Evolutionary conservation across 2,329 filamentous ascomycete species (phyloP), one percentile per base, ranked within the genome.

Genomic region (Fusarium marasasianum): DNA sequence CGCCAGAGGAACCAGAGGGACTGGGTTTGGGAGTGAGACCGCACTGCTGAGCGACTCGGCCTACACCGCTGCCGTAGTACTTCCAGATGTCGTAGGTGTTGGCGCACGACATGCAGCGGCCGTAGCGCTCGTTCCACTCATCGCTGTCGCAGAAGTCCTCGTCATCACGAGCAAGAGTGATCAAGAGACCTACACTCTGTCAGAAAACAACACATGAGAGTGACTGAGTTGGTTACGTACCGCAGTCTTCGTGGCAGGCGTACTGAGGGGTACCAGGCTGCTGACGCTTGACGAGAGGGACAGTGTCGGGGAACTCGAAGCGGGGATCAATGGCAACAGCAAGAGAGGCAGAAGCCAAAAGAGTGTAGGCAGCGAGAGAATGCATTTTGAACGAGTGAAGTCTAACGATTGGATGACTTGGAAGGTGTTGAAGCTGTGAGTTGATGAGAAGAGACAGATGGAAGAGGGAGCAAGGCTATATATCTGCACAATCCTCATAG

Each of bases 181-280:
- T 84, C 33, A 75, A 29, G 10, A 75, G 71, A 13, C 75, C 75
- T 76, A 9, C 0, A 1, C 2, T 6, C 8, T 5, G 35, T 75
- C 7, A 71, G 47, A 15, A 15, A 18, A 20, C 1, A 12, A 18
- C 6, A 13, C 15, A 6, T 8, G 6, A 22, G 14, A 3, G 10
- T 2, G 3, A 7, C 17, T 20, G 24, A 33, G 31, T 78, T 78
- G 50, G 77, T 72, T 24, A 77, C 80, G 43, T 78, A 85, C 85
- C 85, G 74, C 85, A 87, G 71, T 85, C 83, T 58, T 83, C 82
- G 68, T 87, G 85, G 77, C 85, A 87, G 29, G 83, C 81, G 71
- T 84, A 87, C 7, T 79, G 74, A 22, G 85, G 82, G 13, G 84
- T 84, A 11, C 85, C 85, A 18, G 84, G 84, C 24, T 83, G 82